Evolutionary conservation across 164 flowering plant genomes (phyloP).

Genomic region (Paratinospora sagittata): DNA sequence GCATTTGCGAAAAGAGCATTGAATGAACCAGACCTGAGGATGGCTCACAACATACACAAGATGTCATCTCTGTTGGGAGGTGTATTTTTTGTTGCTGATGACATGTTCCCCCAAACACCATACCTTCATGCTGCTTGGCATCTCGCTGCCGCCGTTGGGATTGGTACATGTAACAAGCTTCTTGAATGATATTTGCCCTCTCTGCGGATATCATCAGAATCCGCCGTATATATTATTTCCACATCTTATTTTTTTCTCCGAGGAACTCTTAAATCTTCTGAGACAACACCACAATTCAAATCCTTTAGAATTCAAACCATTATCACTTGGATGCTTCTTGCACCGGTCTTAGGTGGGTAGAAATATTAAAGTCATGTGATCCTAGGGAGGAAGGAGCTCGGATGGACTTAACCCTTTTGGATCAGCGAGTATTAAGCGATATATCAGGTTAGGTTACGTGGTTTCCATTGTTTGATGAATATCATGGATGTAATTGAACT

Average conservation of each 20-base stretch:
- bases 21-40: constrained; percentile 63
- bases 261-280: not conserved
- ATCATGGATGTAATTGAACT: too few relatives aligned
- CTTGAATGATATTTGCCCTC: constrained; percentile 42
- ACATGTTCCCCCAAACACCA: constrained; percentile 69
- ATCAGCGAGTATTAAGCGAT: too few relatives aligned
- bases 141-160: constrained; percentile 95
- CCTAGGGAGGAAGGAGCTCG: too few relatives aligned
- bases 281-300: not conserved
- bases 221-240: not conserved
- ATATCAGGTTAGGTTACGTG: not conserved
- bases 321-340: not conserved
- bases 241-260: not conserved
- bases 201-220: not conserved
- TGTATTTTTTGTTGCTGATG: constrained; percentile 82
- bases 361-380: too few relatives aligned
- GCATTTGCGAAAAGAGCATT: constrained; percentile 83
- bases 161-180: constrained; percentile 86
- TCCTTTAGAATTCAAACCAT: not conserved
- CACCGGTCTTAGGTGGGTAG: not conserved
- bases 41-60: constrained; percentile 75
- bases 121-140: constrained; percentile 96
- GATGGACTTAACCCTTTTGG: too few relatives aligned
- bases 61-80: constrained; percentile 82
- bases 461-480: not conserved